Evolutionary conservation across 345 rosid genomes (phyloP).

Genomic region (Linum tenue): DNA sequence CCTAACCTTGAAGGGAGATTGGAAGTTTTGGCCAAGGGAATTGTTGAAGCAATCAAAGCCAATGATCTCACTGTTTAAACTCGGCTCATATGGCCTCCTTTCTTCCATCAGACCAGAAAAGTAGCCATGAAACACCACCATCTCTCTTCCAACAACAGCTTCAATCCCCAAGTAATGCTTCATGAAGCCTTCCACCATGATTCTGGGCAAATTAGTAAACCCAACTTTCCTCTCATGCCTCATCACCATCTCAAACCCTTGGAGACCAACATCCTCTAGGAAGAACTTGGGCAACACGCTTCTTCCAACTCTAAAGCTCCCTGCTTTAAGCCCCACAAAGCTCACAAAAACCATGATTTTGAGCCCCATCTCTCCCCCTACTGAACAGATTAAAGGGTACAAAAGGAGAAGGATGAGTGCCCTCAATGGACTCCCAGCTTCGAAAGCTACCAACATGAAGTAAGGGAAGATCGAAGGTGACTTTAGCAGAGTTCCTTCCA

Average conservation of each 20-base stretch:
- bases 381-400: conserved; percentile 37
- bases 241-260: conserved; percentile 40
- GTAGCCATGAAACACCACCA: conserved; percentile 46
- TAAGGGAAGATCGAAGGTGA: conserved; percentile 45
- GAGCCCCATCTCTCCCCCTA: conserved; percentile 31
- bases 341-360: conserved; percentile 41
- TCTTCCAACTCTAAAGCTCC: conserved; percentile 30
- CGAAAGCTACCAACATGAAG: conserved; percentile 64
- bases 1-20: conserved; percentile 45
- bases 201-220: conserved; percentile 48
- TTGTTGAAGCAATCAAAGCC: conserved; percentile 37
- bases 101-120: conserved; percentile 61
- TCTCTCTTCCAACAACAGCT: conserved; percentile 50
- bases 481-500: conserved; percentile 41
- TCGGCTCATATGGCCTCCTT: conserved; percentile 23
- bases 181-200: conserved; percentile 69
- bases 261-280: conserved; percentile 47
- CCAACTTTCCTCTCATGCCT: conserved; percentile 32
- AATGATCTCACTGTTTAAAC: conserved; percentile 23
- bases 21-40: conserved; percentile 30
- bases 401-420: conserved; percentile 38
- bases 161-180: conserved; percentile 56
- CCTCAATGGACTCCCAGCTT: conserved; percentile 48
- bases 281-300: conserved; percentile 51
- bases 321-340: conserved; percentile 38